Conservation (phyloP, 805 yeast species). For the Yamadazyma olivae region DNA sequence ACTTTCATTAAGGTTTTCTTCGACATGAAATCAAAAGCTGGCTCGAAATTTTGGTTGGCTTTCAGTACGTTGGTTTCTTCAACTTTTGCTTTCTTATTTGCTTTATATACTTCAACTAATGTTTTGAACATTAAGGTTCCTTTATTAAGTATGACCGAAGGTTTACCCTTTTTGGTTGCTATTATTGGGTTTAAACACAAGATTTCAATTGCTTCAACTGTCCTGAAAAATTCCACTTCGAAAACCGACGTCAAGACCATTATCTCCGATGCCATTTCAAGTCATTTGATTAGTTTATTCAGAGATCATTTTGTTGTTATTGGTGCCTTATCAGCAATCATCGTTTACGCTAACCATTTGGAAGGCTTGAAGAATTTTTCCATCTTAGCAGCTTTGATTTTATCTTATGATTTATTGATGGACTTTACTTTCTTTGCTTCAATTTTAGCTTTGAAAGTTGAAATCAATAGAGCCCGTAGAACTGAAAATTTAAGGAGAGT, state of each 20-base stretch:
- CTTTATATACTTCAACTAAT: constrained; percentile 57
- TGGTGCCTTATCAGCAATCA: constrained; percentile 64
- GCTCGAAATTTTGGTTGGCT: constrained; percentile 86
- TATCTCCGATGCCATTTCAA: constrained; percentile 39
- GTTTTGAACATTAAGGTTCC: constrained; percentile 61
- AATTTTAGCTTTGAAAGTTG: constrained; percentile 80
- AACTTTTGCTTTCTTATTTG: constrained; percentile 78
- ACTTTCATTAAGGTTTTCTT: constrained; percentile 71
- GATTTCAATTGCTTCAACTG: constrained; percentile 63
- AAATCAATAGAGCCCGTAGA: constrained; percentile 80
- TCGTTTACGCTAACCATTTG: constrained; percentile 62
- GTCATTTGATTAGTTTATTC: constrained; percentile 51
- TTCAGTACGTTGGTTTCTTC: constrained; percentile 76
- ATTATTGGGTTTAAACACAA: constrained; percentile 90
- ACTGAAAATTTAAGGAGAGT: constrained; percentile 74
- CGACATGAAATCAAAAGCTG: constrained; percentile 65
- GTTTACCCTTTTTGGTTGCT: constrained; percentile 89
- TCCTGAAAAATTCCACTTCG: constrained; percentile 40
- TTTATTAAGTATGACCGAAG: constrained; percentile 76
- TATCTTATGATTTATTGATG: constrained; percentile 67
- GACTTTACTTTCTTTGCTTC: constrained; percentile 82
- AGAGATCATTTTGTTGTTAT: constrained; percentile 77
- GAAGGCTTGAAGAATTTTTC: constrained; percentile 80
- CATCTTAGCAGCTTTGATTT: constrained; percentile 64
- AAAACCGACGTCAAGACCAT: constrained; percentile 42